Conservation (phyloP, 345 rosid species). For the Brassica juncea region DNA sequence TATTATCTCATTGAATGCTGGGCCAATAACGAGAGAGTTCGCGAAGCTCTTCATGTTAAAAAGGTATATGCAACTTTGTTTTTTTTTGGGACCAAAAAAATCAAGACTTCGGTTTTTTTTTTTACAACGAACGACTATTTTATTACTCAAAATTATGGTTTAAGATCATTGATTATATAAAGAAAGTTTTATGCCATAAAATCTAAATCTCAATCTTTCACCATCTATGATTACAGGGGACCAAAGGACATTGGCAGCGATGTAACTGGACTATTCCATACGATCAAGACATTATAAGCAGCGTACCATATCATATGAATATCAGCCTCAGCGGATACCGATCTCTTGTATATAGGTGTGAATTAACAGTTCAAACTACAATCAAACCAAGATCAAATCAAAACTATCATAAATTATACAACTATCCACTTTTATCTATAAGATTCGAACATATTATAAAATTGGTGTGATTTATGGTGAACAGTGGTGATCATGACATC, state of each 20-base stretch:
- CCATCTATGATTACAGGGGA: slow-evolving; percentile 19
- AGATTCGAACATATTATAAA: background rate
- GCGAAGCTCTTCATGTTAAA: slow-evolving; percentile 26
- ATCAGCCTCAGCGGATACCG: slow-evolving; percentile 14
- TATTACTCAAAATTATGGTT: background rate
- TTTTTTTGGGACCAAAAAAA: too few relatives aligned
- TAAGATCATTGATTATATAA: background rate
- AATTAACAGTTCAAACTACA: too few relatives aligned
- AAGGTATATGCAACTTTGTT: slow-evolving; percentile 13
- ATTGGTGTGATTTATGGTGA: background rate
- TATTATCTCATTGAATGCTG: slow-evolving; percentile 17
- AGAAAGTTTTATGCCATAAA: background rate
- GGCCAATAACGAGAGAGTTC: slow-evolving; percentile 35
- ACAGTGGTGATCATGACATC: slow-evolving; percentile 65
- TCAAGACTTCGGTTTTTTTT: too few relatives aligned
- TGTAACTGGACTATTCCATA: slow-evolving; percentile 21
- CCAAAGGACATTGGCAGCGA: slow-evolving; percentile 16
- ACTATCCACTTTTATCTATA: background rate
- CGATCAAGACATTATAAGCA: background rate
- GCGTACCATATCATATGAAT: slow-evolving; percentile 5
- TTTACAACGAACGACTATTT: too few relatives aligned
- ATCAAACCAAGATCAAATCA: too few relatives aligned
- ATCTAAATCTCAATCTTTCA: background rate
- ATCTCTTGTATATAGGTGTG: slow-evolving; percentile 9
- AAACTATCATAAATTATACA: background rate